A percentile compares a stretch with the other conserved stretches of the same genome.
These are phyloP conservation scores for Diophrys appendiculata DNA, from an alignment of 73 alveolate species.

Conservation along the genomic window DNA sequence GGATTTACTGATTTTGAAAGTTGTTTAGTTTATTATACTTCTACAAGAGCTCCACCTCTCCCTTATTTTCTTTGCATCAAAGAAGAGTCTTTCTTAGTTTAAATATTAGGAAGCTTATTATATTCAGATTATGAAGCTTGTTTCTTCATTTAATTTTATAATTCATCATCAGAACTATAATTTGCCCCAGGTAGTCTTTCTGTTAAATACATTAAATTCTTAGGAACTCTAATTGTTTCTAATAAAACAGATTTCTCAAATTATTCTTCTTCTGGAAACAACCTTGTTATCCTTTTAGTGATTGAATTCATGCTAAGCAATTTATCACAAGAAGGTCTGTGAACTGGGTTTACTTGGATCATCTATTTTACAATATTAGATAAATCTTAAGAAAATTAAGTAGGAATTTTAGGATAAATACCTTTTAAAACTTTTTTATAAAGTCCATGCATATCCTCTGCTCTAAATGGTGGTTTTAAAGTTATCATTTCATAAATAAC, in stretches of 20 bases:
- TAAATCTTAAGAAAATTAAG: constrained; percentile 67
- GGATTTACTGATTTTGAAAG: constrained; percentile 6
- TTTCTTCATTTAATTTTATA: constrained; percentile 7
- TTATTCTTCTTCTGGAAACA: constrained; percentile 48
- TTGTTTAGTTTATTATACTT: background rate
- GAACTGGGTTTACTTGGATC: constrained; percentile 62
- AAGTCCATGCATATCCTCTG: constrained; percentile 91
- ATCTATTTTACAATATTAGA: constrained; percentile 62
- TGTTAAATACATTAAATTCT: constrained; percentile 35
- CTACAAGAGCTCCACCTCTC: too few species aligned
- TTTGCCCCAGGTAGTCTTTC: constrained; percentile 36
- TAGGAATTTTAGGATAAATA: constrained; percentile 75
- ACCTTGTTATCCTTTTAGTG: constrained; percentile 24
- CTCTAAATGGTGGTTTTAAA: constrained; percentile 96
- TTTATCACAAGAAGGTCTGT: constrained; percentile 61
- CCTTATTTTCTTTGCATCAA: too few species aligned
- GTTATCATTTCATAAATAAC: constrained; percentile 95
- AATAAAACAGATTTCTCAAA: constrained; percentile 14
- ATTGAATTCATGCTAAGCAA: constrained; percentile 41
- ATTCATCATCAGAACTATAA: constrained; percentile 2
- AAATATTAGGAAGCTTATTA: constrained; percentile 20
- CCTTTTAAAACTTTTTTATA: constrained; percentile 84
- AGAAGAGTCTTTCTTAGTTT: constrained; percentile 11
- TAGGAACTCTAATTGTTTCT: constrained; percentile 39
- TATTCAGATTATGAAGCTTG: constrained; percentile 28